These are phyloP conservation scores for Catharanthus roseus DNA, from an alignment of 257 asterid genomes.

Conservation along the genomic window DNA sequence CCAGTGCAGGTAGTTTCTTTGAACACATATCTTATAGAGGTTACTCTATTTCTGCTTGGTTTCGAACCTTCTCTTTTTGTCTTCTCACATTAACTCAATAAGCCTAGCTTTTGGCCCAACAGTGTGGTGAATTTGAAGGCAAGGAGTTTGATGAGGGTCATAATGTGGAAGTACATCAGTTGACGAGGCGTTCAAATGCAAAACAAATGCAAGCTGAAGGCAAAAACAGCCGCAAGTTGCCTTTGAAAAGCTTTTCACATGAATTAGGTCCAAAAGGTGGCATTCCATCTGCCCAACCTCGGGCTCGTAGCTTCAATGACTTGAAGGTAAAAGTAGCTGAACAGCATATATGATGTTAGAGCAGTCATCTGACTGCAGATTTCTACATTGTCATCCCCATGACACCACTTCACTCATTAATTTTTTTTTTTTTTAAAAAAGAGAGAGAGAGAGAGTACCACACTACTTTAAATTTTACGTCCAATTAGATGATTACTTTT, in stretches of 20 bases:
- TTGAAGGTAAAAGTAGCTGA: slow-evolving; percentile 53
- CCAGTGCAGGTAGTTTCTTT: slow-evolving; percentile 36
- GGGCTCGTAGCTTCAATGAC: slow-evolving; percentile 79
- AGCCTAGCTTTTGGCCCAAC: slow-evolving; percentile 29
- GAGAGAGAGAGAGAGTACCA: no score
- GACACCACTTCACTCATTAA: neutral
- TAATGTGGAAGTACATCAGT: slow-evolving; percentile 42
- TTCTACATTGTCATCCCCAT: neutral
- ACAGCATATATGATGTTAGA: neutral
- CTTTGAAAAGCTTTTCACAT: slow-evolving; percentile 87
- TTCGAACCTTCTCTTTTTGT: neutral
- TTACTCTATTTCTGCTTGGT: neutral
- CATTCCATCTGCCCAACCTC: slow-evolving; percentile 50
- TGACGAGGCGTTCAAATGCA: slow-evolving; percentile 34
- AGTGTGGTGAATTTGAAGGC: slow-evolving; percentile 43
- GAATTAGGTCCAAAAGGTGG: slow-evolving; percentile 88
- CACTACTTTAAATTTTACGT: neutral
- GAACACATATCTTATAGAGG: slow-evolving; percentile 15
- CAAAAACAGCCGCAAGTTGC: slow-evolving; percentile 24
- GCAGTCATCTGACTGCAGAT: neutral
- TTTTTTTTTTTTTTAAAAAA: no score
- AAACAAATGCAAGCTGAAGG: slow-evolving; percentile 38
- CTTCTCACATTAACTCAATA: neutral
- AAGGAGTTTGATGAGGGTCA: slow-evolving; percentile 38
- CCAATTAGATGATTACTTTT: neutral